Percentiles rank a stretch among this genome's conserved stretches.
phyloP scores from a whole-genome alignment of 108 stramenopile genomes.

The Cyclotella choctawhatcheeana region DNA sequence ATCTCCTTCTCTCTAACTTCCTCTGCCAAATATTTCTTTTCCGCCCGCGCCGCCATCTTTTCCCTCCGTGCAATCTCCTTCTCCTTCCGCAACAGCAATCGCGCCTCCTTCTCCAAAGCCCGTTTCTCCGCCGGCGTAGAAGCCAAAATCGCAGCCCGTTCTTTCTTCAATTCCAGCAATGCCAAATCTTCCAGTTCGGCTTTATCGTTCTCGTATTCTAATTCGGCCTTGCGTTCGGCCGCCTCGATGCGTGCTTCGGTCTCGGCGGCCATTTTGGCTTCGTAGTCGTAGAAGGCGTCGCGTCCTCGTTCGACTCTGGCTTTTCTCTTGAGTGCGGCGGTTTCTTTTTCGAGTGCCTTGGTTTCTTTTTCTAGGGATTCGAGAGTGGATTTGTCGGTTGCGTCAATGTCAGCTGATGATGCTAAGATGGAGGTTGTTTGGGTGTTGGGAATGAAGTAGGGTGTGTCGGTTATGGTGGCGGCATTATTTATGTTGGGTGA shows the following conservation, averaged over 20 bases:
- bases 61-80: constrained; percentile 52
- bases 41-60: constrained; percentile 35
- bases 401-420: background rate
- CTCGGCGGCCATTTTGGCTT: constrained; percentile 55
- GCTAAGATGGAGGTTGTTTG: background rate
- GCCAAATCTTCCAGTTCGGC: constrained; percentile 17
- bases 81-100: constrained; percentile 34
- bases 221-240: constrained; percentile 35
- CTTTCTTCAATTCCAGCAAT: constrained; percentile 22
- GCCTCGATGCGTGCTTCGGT: constrained; percentile 53
- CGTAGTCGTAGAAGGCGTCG: constrained; percentile 58
- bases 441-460: background rate
- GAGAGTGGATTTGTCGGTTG: constrained; percentile 18
- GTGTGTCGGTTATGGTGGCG: background rate
- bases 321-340: constrained; percentile 28
- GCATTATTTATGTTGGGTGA: background rate
- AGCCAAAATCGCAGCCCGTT: constrained; percentile 27
- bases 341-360: constrained; percentile 43
- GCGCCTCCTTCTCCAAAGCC: constrained; percentile 35
- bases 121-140: constrained; percentile 26
- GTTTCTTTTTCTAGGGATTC: constrained; percentile 46
- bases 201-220: constrained; percentile 32
- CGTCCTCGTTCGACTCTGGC: constrained; percentile 42
- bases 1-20: constrained; percentile 57
- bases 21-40: constrained; percentile 52